These are phyloP conservation scores for Thermothielavioides terrestris DNA, from an alignment of 495 filamentous ascomycete species.

Conservation along the genomic window DNA sequence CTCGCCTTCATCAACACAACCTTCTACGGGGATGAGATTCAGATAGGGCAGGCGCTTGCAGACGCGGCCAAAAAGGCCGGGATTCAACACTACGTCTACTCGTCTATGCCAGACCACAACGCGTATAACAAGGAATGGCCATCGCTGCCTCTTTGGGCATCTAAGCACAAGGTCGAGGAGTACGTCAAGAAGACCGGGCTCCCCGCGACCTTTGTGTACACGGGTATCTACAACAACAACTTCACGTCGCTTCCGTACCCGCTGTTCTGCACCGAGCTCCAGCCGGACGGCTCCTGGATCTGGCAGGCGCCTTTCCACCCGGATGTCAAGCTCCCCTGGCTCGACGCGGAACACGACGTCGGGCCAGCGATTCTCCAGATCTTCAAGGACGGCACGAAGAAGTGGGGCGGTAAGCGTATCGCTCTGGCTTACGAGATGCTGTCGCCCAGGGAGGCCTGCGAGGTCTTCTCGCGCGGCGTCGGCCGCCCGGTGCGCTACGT, in stretches of 20 bases:
- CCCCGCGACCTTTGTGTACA: conserved; percentile 86
- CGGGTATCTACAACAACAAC: conserved; percentile 98
- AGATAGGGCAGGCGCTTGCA: conserved; percentile 76
- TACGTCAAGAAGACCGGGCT: conserved; percentile 77
- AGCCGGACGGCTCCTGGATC: conserved; percentile 72
- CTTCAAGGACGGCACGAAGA: conserved; percentile 82
- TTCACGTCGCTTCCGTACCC: conserved; percentile 92
- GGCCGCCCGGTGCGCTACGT: conserved; percentile 69
- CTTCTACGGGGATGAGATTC: conserved; percentile 91
- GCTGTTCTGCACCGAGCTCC: conserved; percentile 85
- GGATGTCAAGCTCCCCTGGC: conserved; percentile 82
- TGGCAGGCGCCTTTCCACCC: conserved; percentile 95
- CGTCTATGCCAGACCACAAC: conserved; percentile 92
- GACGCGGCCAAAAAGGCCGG: conserved; percentile 81
- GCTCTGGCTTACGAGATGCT: conserved; percentile 88
- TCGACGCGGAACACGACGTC: conserved; percentile 94
- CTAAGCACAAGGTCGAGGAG: conserved; percentile 84
- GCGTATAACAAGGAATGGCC: conserved; percentile 60
- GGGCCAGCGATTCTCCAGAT: conserved; percentile 91
- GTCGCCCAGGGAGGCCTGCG: conserved; percentile 72
- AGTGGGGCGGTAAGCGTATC: conserved; percentile 89
- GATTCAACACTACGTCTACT: conserved; percentile 88
- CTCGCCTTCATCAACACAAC: conserved; percentile 97
- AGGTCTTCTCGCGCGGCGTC: conserved; percentile 68
- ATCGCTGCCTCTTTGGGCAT: conserved; percentile 78